Base-by-base conservation (phyloP, 139 green algal genomes). In the Desmodesmus armatus region DNA sequence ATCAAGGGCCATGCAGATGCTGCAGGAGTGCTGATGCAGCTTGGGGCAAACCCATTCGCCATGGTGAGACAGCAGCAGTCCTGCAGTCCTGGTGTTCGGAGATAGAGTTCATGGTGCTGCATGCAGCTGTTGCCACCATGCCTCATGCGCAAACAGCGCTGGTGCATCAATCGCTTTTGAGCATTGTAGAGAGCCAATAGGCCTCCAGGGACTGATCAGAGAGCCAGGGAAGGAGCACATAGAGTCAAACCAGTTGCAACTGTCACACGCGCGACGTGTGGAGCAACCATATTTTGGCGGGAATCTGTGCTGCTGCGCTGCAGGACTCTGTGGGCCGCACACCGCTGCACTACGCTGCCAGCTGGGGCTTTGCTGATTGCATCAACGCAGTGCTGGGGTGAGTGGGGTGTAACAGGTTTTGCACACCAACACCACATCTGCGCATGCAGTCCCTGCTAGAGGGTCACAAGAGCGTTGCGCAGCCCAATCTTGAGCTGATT, bases 281-380 rank as follows among this genome's bases (percentile, higher is more conserved):
- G n/a, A n/a, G n/a, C n/a, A n/a, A n/a, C n/a, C n/a, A n/a, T n/a
- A n/a, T 9, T 72, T 40, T 40, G 31, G 60, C n/a, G 60, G 27
- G 60, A 70, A 51, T 17, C 51, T 62, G 51, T 72, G 63, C 63
- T 41, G 40, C 6, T 72, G 40, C 21, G 19, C 35, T 77, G 44
- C 66, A 80, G 66, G 80, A 85, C 25, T 58, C 39, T 76, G 81
- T 85, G 21, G 86, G 86, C n/a, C 81, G 86, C 75, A 86, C 86
- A 13, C 71, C 86, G 47, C 76, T 90, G 35, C 86, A 90, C 70
- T 90, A 90, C 58, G 86, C 86, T 3, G 82, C 81, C 21, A 82
- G 62, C 67, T 85, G 82, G 86, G 86, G 86, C n/a, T 70, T 83
- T 53, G 86, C 86, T n/a, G 86, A 90, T 41, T 70, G 63, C 55